Percentiles rank a stretch among this genome's conserved stretches.
phyloP scores from a whole-genome alignment of 768 basidiomycete species.

The Kwoniella pini region DNA sequence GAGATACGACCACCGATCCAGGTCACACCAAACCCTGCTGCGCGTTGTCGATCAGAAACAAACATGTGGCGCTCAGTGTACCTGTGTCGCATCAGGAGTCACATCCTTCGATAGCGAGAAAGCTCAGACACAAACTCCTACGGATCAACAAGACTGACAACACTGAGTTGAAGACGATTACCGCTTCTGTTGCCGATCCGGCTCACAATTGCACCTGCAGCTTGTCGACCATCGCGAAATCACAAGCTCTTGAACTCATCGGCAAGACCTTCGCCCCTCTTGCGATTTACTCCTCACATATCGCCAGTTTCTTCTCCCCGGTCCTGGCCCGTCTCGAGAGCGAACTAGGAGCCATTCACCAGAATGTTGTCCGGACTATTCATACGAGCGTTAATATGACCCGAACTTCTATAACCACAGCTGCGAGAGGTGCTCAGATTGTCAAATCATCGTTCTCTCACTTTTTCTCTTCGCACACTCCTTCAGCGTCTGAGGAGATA shows the following conservation, averaged over 20 bases:
- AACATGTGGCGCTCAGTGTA: slow-evolving; percentile 21
- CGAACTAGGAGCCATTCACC: neutral
- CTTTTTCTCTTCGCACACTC: slow-evolving; percentile 1
- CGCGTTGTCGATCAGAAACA: slow-evolving; percentile 9
- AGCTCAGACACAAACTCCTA: slow-evolving; percentile 9
- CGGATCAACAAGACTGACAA: slow-evolving; percentile 2
- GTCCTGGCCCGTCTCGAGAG: too few relatives aligned
- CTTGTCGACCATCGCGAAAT: slow-evolving; percentile 4
- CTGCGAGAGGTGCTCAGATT: slow-evolving; percentile 4
- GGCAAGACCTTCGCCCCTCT: neutral
- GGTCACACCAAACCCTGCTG: slow-evolving; percentile 14
- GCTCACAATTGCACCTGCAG: slow-evolving; percentile 12
- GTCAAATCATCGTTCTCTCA: neutral
- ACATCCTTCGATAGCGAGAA: neutral
- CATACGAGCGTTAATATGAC: neutral
- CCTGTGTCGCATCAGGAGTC: neutral
- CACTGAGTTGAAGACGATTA: neutral
- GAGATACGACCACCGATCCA: neutral
- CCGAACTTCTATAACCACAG: neutral
- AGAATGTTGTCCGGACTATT: neutral
- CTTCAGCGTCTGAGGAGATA: neutral
- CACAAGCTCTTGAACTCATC: neutral
- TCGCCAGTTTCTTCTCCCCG: too few relatives aligned
- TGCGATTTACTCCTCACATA: neutral
- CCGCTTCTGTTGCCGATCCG: neutral